Evolutionary conservation across 2,329 filamentous ascomycete species (phyloP), one percentile per base, ranked within the genome.

Genomic region (Colletotrichum sp.): DNA sequence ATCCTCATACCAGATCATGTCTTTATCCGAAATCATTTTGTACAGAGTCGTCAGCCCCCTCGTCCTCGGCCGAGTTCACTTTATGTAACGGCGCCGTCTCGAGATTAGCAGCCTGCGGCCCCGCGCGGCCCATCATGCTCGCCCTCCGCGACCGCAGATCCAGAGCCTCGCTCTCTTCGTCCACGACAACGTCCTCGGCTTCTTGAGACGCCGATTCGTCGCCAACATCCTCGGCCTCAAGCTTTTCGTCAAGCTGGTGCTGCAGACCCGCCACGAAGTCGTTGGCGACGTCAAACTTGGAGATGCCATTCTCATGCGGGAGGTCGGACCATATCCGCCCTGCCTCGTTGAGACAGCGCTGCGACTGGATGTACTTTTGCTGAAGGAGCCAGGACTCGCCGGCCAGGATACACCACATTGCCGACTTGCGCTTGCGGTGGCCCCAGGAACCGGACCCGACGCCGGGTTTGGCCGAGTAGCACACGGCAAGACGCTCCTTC

Each of bases 321-420:
- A 92, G 82, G 14, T 86, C 84, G 8, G 86, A 85, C 81, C 93
- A 93, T 80, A 88, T 89, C 65, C 83, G 86, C 32, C 87, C 85
- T 4, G 95, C 95, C 78, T 94, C 92, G 65, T 94, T 92, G 2
- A 99, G 89, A 78, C 95, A 95, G 74, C 91, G 90, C 78, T 95
- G 94, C 1, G 96, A 95, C 81, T 98, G 94, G 16, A 94, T 91
- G 69, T 92, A 92, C 81, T 96, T 96, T 39, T 91, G 92, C 77
- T 96, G 91, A 67, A 90, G 90, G 71, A 96, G 88, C 97, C 97
- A 99, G 2, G 93, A 90, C 80, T 98, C 94, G 1, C 96, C 93
- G 2, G 95, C 94, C 52, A 98, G 89, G 26, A 97, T 90, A 78
- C 93, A 94, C 96, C 96, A 99, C 78, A 98, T 91, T 0, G 95